Conservation (phyloP, 805 yeast genomes). For the Metschnikowia baotianmanensis region DNA sequence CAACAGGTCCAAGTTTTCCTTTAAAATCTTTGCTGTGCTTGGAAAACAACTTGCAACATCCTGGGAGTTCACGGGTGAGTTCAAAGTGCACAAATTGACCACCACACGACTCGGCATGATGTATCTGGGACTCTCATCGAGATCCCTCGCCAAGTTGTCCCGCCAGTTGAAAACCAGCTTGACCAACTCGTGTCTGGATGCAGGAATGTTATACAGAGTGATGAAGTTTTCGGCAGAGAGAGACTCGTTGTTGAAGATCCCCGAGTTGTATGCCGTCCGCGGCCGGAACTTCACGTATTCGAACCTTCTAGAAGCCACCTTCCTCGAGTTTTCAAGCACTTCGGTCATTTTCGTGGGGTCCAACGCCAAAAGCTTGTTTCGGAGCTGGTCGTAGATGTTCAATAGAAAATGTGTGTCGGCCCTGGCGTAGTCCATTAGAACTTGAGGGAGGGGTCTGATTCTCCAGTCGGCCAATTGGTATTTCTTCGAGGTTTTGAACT, state of each 20-base stretch:
- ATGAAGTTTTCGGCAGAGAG: constrained; percentile 48
- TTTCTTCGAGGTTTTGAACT: constrained; percentile 85
- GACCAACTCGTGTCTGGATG: constrained; percentile 51
- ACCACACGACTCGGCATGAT: constrained; percentile 81
- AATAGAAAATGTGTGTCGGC: constrained; percentile 93
- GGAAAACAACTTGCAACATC: constrained; percentile 7
- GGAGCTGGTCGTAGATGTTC: constrained; percentile 72
- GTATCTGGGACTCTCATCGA: constrained; percentile 82
- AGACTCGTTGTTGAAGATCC: constrained; percentile 47
- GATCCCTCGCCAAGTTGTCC: constrained; percentile 66
- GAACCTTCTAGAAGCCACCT: constrained; percentile 76
- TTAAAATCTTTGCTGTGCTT: constrained; percentile 25
- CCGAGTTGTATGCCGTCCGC: constrained; percentile 26
- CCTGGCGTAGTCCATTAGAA: constrained; percentile 84
- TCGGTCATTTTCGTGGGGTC: constrained; percentile 46
- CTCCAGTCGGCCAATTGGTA: constrained; percentile 98
- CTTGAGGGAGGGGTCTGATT: constrained; percentile 71
- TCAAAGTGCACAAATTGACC: constrained; percentile 53
- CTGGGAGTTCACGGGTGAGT: constrained; percentile 52
- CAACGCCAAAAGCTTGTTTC: constrained; percentile 50
- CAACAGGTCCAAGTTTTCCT: constrained; percentile 55
- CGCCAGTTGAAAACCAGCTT: constrained; percentile 77
- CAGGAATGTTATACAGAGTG: constrained; percentile 61
- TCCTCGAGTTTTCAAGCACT: constrained; percentile 74
- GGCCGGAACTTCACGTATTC: constrained; percentile 69